These are phyloP conservation scores for Xylaria sp. DNA, from an alignment of 2,329 filamentous ascomycete species.

Conservation along the genomic window DNA sequence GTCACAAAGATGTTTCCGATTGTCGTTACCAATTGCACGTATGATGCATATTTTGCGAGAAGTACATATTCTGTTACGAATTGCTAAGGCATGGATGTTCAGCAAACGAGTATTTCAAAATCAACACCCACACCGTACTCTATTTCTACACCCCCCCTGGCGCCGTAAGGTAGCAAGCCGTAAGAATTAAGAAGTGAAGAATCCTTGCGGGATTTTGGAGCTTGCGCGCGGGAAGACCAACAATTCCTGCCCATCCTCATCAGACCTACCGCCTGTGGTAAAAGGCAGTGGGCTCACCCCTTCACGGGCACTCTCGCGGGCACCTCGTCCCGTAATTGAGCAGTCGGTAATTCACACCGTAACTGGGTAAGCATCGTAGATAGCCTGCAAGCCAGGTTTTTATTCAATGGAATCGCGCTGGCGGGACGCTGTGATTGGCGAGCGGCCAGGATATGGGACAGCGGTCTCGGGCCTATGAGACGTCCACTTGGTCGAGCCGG, in stretches of 20 bases:
- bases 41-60: too few relatives aligned
- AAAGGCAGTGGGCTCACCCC: too few relatives aligned
- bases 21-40: too few relatives aligned
- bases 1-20: too few relatives aligned
- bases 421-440: conserved; percentile 36
- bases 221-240: not conserved
- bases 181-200: not conserved
- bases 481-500: conserved; percentile 24
- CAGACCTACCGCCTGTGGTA: conserved; percentile 39
- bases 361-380: conserved; percentile 7
- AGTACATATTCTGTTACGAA: too few relatives aligned
- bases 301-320: too few relatives aligned
- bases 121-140: too few relatives aligned
- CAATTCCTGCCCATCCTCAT: not conserved
- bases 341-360: not conserved
- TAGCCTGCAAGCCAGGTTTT: not conserved
- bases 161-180: not conserved
- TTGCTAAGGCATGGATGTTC: too few relatives aligned
- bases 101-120: too few relatives aligned
- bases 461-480: conserved; percentile 32
- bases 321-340: not conserved
- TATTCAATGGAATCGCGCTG: conserved; percentile 35
- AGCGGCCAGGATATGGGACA: conserved; percentile 8
- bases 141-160: too few relatives aligned
- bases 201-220: conserved; percentile 11